phyloP scores from a whole-genome alignment of 2,329 filamentous ascomycete genomes.

The Coniochaeta pulveracea region DNA sequence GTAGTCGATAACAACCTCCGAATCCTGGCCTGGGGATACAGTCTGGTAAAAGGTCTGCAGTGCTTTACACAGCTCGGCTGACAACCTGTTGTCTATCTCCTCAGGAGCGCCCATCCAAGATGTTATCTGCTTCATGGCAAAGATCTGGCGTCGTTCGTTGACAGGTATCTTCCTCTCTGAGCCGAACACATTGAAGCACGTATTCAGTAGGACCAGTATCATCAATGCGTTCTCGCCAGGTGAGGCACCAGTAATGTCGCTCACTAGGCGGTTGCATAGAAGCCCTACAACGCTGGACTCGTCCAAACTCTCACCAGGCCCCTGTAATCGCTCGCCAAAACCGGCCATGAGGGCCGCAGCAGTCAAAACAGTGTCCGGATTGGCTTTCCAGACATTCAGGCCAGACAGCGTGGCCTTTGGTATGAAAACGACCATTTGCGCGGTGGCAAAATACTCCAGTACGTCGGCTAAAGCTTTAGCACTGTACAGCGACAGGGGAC shows the following conservation, averaged over 20 bases:
- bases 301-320: slow-evolving; percentile 25
- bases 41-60: slow-evolving; percentile 55
- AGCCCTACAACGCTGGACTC: slow-evolving; percentile 36
- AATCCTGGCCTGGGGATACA: slow-evolving; percentile 74
- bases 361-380: slow-evolving; percentile 32
- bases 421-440: slow-evolving; percentile 30
- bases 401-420: slow-evolving; percentile 36
- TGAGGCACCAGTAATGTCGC: slow-evolving; percentile 43
- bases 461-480: slow-evolving; percentile 39
- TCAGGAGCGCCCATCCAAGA: slow-evolving; percentile 52
- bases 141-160: slow-evolving; percentile 61
- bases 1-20: slow-evolving; percentile 55
- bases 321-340: slow-evolving; percentile 40
- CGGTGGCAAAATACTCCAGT: slow-evolving; percentile 32
- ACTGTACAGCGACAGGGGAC: slow-evolving; percentile 36
- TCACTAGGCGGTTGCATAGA: slow-evolving; percentile 48
- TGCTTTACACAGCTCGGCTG: slow-evolving; percentile 41
- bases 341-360: slow-evolving; percentile 39
- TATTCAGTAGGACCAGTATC: slow-evolving; percentile 41
- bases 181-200: slow-evolving; percentile 39
- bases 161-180: slow-evolving; percentile 40
- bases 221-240: slow-evolving; percentile 31
- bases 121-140: slow-evolving; percentile 69
- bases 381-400: slow-evolving; percentile 33
- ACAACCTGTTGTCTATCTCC: slow-evolving; percentile 29